Conservation (phyloP, 2,329 filamentous ascomycete species). For the Arthroderma uncinatum region DNA sequence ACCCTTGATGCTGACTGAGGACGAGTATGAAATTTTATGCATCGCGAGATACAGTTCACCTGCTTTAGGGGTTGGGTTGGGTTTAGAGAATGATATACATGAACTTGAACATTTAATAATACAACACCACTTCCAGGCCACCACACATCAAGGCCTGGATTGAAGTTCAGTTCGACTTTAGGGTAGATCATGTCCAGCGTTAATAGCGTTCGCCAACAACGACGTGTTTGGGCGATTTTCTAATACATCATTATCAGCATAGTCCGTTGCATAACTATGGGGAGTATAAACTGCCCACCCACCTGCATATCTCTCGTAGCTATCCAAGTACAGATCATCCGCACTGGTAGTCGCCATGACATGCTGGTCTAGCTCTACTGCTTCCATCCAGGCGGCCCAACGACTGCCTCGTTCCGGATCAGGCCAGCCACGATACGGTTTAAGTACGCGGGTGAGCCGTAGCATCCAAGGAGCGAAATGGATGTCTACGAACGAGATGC, state of each 20-base stretch:
- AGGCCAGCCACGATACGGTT: constrained; percentile 55
- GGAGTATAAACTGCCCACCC: constrained; percentile 19
- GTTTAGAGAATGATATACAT: neutral
- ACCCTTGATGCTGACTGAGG: too few species aligned
- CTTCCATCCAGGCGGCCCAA: constrained; percentile 59
- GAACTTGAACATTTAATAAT: neutral
- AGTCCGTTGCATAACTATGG: constrained; percentile 1
- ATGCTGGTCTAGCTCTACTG: constrained; percentile 53
- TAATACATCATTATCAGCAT: constrained; percentile 16
- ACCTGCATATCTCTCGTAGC: constrained; percentile 52
- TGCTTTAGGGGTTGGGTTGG: too few species aligned
- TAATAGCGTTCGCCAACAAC: constrained; percentile 49
- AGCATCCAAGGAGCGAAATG: constrained; percentile 67
- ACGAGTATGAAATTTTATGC: too few species aligned
- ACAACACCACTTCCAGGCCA: neutral
- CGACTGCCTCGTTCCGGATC: constrained; percentile 51
- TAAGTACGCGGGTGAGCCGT: constrained; percentile 54
- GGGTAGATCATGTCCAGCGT: constrained; percentile 44
- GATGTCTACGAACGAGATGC: constrained; percentile 57
- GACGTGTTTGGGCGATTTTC: constrained; percentile 52
- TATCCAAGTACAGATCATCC: constrained; percentile 55
- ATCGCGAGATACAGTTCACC: too few species aligned
- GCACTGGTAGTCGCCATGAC: constrained; percentile 57
- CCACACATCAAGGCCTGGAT: neutral
- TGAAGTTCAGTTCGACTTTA: constrained; percentile 21